These are phyloP conservation scores for Sporormia fimetaria DNA, from an alignment of 495 filamentous ascomycete genomes.

Conservation along the genomic window DNA sequence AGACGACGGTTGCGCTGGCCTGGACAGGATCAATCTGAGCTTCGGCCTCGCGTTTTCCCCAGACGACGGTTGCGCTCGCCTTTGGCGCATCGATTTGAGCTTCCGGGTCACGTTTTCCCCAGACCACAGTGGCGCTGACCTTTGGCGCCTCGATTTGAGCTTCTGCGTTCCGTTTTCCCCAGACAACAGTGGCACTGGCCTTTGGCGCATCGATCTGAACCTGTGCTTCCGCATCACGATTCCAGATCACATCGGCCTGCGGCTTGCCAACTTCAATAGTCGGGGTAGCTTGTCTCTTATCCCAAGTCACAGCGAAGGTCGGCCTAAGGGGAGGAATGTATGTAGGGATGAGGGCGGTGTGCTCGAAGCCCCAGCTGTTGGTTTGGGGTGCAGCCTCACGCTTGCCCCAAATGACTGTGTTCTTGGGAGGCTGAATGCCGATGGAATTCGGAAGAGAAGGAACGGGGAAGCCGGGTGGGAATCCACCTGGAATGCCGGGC, in stretches of 20 bases:
- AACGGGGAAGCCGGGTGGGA: too few relatives aligned
- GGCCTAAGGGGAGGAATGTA: background rate
- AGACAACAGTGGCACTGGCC: conserved; percentile 1
- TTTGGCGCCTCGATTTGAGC: background rate
- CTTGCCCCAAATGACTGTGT: conserved; percentile 6
- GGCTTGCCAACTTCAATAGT: too few relatives aligned
- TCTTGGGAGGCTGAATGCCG: background rate
- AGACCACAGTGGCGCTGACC: background rate
- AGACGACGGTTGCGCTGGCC: too few relatives aligned
- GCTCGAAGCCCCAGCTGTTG: background rate
- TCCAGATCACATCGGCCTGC: background rate
- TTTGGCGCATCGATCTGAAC: too few relatives aligned
- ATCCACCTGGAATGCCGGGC: background rate
- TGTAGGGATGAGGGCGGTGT: background rate
- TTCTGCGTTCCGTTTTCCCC: conserved; percentile 7
- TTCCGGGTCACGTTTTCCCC: background rate
- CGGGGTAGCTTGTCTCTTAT: too few relatives aligned
- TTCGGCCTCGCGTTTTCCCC: too few relatives aligned
- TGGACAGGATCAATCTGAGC: too few relatives aligned
- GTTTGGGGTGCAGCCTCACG: conserved; percentile 9
- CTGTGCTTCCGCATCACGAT: background rate
- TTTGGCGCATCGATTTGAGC: background rate
- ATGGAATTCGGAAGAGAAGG: too few relatives aligned
- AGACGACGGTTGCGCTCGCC: background rate
- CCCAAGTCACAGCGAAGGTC: too few relatives aligned